Evolutionary conservation across 805 yeast species (phyloP), one percentile per base, ranked within the genome.

Genomic region (Ogataea methylovora): DNA sequence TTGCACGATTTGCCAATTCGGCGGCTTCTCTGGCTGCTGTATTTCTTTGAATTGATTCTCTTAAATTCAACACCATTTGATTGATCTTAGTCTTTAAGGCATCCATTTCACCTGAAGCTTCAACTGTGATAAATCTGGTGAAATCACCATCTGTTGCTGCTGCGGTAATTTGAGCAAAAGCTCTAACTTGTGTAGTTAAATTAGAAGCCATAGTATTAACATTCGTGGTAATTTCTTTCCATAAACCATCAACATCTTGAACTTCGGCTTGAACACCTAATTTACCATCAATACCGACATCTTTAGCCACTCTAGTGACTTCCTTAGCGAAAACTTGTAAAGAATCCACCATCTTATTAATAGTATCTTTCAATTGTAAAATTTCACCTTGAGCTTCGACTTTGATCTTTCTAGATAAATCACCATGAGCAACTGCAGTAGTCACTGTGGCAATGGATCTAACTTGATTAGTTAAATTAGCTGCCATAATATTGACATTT

Each of bases 1-100:
- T 85, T 4, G 95, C 86, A 45, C 84, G 71, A 56, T 85, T 85
- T 5, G 95, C 95, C 46, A 84, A 66, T 52, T 85, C 95, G 25
- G 95, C 95, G 24, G 95, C 95, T 59, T 85, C 95, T 60, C 95
- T 77, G 1, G 95, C 95, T 9, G 90, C 92, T 1, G 95, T 84
- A 52, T 85, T 85, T 55, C 94, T 76, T 60, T 85, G 94, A 54
- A 85, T 85, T 4, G 92, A 82, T 52, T 85, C 95, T 56, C 94
- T 71, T 52, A 85, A 67, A 50, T 84, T 83, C 46, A 82, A 72
- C 54, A 85, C 94, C 92, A 82, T 82, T 64, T 80, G 88, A 56
- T 82, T 73, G 48, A 73, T 73, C 49, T 73, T 73, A 1, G 79
- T 73, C 48, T 73, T 73, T 50, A 73, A 64, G 3, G 79, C 79